Evolutionary conservation across 768 basidiomycete species (phyloP).

Genomic region (Amyloporia xantha): DNA sequence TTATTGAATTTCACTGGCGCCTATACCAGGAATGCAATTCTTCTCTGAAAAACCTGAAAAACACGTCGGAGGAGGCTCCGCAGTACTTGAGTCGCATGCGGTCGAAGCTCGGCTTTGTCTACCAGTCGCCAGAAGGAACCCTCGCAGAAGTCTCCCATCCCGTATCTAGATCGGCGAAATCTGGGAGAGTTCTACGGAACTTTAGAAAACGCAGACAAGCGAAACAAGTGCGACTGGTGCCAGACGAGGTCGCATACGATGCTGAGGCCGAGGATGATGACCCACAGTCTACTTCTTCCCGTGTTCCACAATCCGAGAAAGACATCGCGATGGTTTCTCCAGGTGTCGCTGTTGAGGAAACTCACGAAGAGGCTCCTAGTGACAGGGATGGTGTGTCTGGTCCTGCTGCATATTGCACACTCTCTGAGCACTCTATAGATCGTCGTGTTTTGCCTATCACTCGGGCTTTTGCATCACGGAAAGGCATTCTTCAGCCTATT

Average conservation of each 20-base stretch:
- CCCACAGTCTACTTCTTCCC: background rate
- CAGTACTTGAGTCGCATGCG: conserved; percentile 8
- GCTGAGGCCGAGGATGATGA: background rate
- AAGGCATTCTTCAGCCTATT: too few relatives aligned
- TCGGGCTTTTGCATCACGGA: background rate
- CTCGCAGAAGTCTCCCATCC: background rate
- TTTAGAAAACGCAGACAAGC: background rate
- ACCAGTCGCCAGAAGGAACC: background rate
- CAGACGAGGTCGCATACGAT: background rate
- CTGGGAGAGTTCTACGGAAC: background rate
- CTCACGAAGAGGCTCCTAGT: background rate
- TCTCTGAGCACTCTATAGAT: background rate
- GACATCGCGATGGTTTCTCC: background rate
- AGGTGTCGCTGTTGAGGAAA: background rate
- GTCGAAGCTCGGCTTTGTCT: conserved; percentile 7
- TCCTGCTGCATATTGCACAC: too few relatives aligned
- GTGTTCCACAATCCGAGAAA: too few relatives aligned
- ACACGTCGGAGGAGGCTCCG: conserved; percentile 4
- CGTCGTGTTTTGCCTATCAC: background rate
- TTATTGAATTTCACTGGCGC: conserved; percentile 24
- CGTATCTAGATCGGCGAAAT: background rate
- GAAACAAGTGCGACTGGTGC: background rate
- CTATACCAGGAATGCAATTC: background rate
- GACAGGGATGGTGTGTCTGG: too few relatives aligned
- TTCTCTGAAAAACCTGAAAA: background rate